A percentile compares a stretch with the other conserved stretches of the same genome.
These are phyloP conservation scores for Arthrinium phaeospermum DNA, from an alignment of 2,329 filamentous ascomycete species.

Conservation along the genomic window DNA sequence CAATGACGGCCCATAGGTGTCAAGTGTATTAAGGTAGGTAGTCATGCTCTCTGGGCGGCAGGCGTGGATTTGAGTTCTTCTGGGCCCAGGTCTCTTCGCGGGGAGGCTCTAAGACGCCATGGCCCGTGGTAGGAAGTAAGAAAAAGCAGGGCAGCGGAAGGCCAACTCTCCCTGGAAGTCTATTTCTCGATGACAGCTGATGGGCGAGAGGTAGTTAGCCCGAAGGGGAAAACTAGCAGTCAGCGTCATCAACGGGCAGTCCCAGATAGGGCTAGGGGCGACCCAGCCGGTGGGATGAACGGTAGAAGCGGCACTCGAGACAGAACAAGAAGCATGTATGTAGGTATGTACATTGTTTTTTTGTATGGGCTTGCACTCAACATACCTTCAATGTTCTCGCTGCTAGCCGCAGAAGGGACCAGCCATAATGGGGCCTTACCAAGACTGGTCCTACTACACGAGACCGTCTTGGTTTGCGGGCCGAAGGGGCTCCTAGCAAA, in stretches of 20 bases:
- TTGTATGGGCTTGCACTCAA: background rate
- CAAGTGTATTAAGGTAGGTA: too few relatives aligned
- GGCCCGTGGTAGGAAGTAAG: conserved; percentile 1
- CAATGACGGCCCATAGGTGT: background rate
- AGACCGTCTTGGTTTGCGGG: conserved; percentile 14
- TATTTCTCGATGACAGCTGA: conserved; percentile 23
- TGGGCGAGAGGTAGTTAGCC: conserved; percentile 14
- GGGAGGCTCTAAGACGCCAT: conserved; percentile 10
- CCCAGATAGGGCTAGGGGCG: conserved; percentile 17
- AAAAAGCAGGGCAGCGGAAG: background rate
- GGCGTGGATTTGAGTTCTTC: conserved; percentile 13
- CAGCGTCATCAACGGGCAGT: conserved; percentile 21
- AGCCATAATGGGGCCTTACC: background rate
- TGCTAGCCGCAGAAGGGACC: background rate
- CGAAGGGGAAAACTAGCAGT: conserved; percentile 18
- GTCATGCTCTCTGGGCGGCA: background rate
- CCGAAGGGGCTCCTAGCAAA: background rate
- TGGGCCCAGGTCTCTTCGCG: conserved; percentile 8
- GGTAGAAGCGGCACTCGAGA: conserved; percentile 16
- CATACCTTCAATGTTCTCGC: background rate
- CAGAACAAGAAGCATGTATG: background rate
- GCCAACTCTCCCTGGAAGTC: conserved; percentile 16
- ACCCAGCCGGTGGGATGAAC: conserved; percentile 15
- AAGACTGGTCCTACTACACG: background rate
- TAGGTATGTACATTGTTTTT: background rate